Evolutionary conservation across 164 flowering plant genomes (phyloP).

Genomic region (Tetracentron sinense): DNA sequence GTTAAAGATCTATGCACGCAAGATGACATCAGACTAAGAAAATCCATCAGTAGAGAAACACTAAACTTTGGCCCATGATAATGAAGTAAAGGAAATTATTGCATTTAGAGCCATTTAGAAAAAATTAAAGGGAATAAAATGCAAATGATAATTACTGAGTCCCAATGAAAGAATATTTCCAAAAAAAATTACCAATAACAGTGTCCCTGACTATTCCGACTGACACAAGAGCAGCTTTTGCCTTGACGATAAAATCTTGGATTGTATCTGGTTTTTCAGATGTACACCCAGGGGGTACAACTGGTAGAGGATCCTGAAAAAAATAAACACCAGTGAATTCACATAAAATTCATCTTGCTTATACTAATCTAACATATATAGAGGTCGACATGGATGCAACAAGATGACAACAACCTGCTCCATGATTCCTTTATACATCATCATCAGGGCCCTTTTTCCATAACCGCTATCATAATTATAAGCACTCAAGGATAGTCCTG

Average conservation of each 20-base stretch:
- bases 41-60: neutral
- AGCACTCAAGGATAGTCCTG: constrained; percentile 91
- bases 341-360: constrained; percentile 4
- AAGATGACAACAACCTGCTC: constrained; percentile 59
- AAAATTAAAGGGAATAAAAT: too few relatives aligned
- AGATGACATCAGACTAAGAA: neutral
- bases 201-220: constrained; percentile 93
- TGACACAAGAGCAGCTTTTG: constrained; percentile 88
- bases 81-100: too few relatives aligned
- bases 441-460: constrained; percentile 78
- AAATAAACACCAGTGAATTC: constrained; percentile 16
- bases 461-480: constrained; percentile 90
- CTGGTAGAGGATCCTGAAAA: constrained; percentile 77
- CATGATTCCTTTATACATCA: constrained; percentile 86
- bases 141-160: neutral
- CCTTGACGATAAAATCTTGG: constrained; percentile 63
- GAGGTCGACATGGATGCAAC: neutral
- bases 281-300: constrained; percentile 89
- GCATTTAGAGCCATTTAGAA: neutral
- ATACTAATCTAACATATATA: neutral
- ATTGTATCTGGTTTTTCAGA: constrained; percentile 71
- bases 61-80: neutral
- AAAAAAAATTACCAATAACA: constrained; percentile 46
- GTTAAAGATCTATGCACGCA: neutral
- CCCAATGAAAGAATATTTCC: neutral